A percentile compares a stretch with the other conserved stretches of the same genome.
phyloP scores from a whole-genome alignment of 768 basidiomycete species.

The Rubroboletus satanas region DNA sequence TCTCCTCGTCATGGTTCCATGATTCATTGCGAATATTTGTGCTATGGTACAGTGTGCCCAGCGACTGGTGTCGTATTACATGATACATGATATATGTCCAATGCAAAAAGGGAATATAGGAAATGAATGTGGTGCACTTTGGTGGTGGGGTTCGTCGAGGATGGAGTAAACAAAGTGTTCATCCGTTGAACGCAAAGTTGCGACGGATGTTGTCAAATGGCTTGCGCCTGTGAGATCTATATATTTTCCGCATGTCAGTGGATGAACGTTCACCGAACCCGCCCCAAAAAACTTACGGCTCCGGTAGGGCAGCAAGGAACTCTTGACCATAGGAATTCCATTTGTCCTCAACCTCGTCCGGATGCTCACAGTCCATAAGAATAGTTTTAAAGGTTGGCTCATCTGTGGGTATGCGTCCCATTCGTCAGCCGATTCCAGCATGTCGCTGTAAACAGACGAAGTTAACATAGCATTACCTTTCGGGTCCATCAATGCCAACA shows the following conservation, averaged over 20 bases:
- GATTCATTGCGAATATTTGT: slow-evolving; percentile 1
- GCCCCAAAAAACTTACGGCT: slow-evolving; percentile 12
- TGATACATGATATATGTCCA: slow-evolving; percentile 9
- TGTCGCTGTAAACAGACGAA: too few species aligned
- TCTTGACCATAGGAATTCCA: slow-evolving; percentile 17
- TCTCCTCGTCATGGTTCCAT: neutral
- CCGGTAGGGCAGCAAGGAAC: slow-evolving; percentile 18
- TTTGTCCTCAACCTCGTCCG: slow-evolving; percentile 11
- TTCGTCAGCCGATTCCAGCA: neutral
- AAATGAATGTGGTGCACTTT: neutral
- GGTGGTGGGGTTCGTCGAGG: neutral
- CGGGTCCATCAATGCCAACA: slow-evolving; percentile 19
- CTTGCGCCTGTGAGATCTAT: slow-evolving; percentile 1
- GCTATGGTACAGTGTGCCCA: slow-evolving; percentile 8
- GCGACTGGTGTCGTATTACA: neutral
- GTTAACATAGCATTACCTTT: slow-evolving; percentile 9
- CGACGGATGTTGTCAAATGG: slow-evolving; percentile 25
- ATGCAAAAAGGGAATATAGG: neutral
- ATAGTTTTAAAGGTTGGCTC: slow-evolving; percentile 7
- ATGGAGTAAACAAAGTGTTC: neutral
- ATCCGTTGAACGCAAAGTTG: slow-evolving; percentile 32
- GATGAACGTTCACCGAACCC: neutral
- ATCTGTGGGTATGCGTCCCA: slow-evolving; percentile 7
- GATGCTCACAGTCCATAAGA: slow-evolving; percentile 19
- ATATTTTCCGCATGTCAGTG: neutral